These are phyloP conservation scores for Teunomyces funiuensis DNA, from an alignment of 805 yeast species.

Conservation along the genomic window DNA sequence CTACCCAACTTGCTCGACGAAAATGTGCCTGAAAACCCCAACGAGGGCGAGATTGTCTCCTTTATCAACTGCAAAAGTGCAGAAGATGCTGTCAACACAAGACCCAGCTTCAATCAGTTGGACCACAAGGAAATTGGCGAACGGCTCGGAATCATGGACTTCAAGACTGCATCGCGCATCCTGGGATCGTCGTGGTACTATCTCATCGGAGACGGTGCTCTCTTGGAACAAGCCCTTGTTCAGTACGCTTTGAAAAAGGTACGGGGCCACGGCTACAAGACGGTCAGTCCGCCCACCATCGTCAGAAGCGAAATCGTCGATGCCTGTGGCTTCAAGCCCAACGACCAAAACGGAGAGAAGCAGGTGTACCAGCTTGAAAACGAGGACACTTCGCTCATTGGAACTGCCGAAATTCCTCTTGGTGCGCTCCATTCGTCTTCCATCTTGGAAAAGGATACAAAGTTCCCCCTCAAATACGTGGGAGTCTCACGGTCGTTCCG, in stretches of 20 bases:
- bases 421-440: slow-evolving; percentile 73
- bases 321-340: slow-evolving; percentile 95
- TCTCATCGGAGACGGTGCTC: slow-evolving; percentile 78
- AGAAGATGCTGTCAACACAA: slow-evolving; percentile 17
- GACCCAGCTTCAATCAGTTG: slow-evolving; percentile 14
- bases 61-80: slow-evolving; percentile 51
- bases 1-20: slow-evolving; percentile 65
- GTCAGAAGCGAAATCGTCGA: slow-evolving; percentile 72
- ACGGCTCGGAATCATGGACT: slow-evolving; percentile 64
- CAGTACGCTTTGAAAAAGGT: slow-evolving; percentile 76
- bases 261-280: slow-evolving; percentile 60
- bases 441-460: slow-evolving; percentile 32
- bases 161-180: slow-evolving; percentile 67
- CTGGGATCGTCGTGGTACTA: slow-evolving; percentile 91
- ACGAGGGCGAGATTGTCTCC: slow-evolving; percentile 45
- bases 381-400: slow-evolving; percentile 67
- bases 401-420: slow-evolving; percentile 93
- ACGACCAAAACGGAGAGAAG: slow-evolving; percentile 81
- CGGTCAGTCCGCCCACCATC: slow-evolving; percentile 82
- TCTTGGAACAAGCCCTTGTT: slow-evolving; percentile 84
- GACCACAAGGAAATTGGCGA: slow-evolving; percentile 78
- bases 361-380: slow-evolving; percentile 72
- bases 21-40: slow-evolving; percentile 40
- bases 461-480: slow-evolving; percentile 59
- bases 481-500: slow-evolving; percentile 87